Conservation (phyloP, 83 land plant genomes). For the Picea abies region DNA sequence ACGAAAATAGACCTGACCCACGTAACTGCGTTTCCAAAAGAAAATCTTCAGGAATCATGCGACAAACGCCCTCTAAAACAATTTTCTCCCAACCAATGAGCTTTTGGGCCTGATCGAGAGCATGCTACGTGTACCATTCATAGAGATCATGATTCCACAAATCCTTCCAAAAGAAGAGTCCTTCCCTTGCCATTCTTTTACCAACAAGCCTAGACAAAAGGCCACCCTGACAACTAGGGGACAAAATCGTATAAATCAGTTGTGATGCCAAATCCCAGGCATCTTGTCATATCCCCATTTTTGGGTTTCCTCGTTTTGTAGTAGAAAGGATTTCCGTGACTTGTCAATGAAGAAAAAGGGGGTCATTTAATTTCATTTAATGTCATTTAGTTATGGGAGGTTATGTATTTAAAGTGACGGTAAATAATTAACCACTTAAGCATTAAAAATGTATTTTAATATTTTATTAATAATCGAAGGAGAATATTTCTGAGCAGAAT, state of each 20-base stretch:
- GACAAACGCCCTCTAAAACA: background rate
- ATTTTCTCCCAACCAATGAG: background rate
- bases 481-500: too few species aligned
- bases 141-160: background rate
- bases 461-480: too few species aligned
- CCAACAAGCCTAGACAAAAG: background rate
- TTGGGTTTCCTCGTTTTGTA: too few species aligned
- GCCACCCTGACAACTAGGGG: background rate
- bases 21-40: background rate
- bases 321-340: too few species aligned
- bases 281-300: background rate
- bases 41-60: background rate
- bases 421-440: too few species aligned
- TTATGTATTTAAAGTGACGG: too few species aligned
- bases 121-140: background rate
- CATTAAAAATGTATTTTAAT: too few species aligned
- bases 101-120: background rate
- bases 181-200: background rate
- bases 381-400: too few species aligned
- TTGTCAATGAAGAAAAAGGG: too few species aligned
- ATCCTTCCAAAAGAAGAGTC: background rate
- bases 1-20: background rate
- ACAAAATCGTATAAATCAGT: background rate
- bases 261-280: background rate
- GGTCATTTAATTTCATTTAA: too few species aligned